phyloP scores from a whole-genome alignment of 1,284 basidiomycete species.

The Pseudozyma hubeiensis region DNA sequence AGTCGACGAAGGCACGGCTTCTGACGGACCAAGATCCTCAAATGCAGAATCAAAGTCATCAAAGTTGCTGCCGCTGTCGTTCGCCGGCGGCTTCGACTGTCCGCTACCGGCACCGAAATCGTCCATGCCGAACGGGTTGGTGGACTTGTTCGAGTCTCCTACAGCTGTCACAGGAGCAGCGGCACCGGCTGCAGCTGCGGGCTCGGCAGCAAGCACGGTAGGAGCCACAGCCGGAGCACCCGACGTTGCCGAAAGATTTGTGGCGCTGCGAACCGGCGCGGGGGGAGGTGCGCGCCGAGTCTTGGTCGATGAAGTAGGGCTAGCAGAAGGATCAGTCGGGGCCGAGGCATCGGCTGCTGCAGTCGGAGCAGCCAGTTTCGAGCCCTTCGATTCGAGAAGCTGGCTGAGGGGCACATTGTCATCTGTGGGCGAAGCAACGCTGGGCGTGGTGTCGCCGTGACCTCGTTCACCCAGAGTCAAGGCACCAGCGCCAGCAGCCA shows the following conservation, averaged over 20 bases:
- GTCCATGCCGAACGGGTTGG: constrained; percentile 51
- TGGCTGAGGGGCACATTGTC: constrained; percentile 52
- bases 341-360: constrained; percentile 11
- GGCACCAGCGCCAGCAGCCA: constrained; percentile 37
- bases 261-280: constrained; percentile 49
- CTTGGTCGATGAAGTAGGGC: constrained; percentile 51
- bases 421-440: constrained; percentile 24
- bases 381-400: constrained; percentile 21
- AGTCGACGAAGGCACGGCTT: constrained; percentile 43
- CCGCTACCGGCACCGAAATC: constrained; percentile 24
- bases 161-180: constrained; percentile 21
- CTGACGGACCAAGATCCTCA: constrained; percentile 59
- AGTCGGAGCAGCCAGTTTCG: constrained; percentile 4
- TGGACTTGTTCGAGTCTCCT: constrained; percentile 14
- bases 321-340: constrained; percentile 11
- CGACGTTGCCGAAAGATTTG: constrained; percentile 26
- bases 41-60: constrained; percentile 68
- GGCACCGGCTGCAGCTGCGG: constrained; percentile 4
- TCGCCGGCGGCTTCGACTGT: no score
- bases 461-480: constrained; percentile 39
- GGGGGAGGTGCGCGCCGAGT: constrained; percentile 60
- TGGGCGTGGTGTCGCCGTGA: constrained; percentile 18
- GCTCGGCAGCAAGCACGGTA: constrained; percentile 24
- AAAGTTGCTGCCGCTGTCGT: constrained; percentile 45
- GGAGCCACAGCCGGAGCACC: constrained; percentile 19